phyloP scores from a whole-genome alignment of 1,139 yeast genomes.

The Lodderomyces theae region DNA sequence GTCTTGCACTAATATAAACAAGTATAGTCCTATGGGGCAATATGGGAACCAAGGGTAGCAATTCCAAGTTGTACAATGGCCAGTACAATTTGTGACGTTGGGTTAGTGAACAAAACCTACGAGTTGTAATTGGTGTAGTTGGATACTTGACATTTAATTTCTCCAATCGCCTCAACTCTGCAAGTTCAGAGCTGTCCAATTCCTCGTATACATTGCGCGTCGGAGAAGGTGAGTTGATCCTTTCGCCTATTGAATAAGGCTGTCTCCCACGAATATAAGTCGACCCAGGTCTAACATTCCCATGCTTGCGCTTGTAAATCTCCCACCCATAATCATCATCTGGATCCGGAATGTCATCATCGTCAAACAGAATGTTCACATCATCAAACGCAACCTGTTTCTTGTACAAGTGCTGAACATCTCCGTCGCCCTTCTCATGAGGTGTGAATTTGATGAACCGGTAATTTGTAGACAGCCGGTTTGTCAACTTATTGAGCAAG shows the following conservation, averaged over 20 bases:
- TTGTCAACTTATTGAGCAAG: slow-evolving; percentile 19
- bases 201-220: slow-evolving; percentile 5
- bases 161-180: slow-evolving; percentile 9
- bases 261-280: slow-evolving; percentile 9
- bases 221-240: slow-evolving; percentile 11
- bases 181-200: slow-evolving; percentile 7
- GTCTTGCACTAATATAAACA: slow-evolving; percentile 66
- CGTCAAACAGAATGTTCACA: slow-evolving; percentile 17
- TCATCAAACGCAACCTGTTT: slow-evolving; percentile 24
- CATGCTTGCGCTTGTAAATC: slow-evolving; percentile 8
- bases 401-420: slow-evolving; percentile 10
- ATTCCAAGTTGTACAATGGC: slow-evolving; percentile 31
- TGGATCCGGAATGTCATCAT: slow-evolving; percentile 15
- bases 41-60: slow-evolving; percentile 35
- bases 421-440: slow-evolving; percentile 5
- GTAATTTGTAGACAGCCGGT: slow-evolving; percentile 23
- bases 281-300: background rate
- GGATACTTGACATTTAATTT: slow-evolving; percentile 34
- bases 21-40: slow-evolving; percentile 55
- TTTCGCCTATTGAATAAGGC: slow-evolving; percentile 6
- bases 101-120: slow-evolving; percentile 50
- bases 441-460: slow-evolving; percentile 17
- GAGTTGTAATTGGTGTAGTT: slow-evolving; percentile 50
- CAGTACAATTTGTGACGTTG: slow-evolving; percentile 45
- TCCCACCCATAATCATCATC: slow-evolving; percentile 18